These are phyloP conservation scores for Colletotrichum theobromicola DNA, from an alignment of 2,329 filamentous ascomycete species.

Conservation along the genomic window DNA sequence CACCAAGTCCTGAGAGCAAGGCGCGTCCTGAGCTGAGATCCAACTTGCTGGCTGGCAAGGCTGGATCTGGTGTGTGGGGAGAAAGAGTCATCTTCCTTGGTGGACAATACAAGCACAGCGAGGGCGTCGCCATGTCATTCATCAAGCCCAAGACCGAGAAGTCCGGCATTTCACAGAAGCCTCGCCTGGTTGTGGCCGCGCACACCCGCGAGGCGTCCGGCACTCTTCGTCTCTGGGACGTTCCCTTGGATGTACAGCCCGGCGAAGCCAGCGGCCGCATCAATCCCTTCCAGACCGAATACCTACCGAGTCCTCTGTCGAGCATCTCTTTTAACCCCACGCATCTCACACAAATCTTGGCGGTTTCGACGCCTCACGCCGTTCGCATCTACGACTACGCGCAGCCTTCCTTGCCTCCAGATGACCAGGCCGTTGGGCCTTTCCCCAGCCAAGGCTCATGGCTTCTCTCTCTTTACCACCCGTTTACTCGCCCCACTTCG, in stretches of 20 bases:
- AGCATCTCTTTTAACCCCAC: constrained; percentile 67
- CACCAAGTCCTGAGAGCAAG: constrained; percentile 66
- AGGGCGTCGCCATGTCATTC: constrained; percentile 61
- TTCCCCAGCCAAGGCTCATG: constrained; percentile 66
- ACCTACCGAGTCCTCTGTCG: constrained; percentile 57
- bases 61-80: constrained; percentile 68
- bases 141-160: constrained; percentile 42
- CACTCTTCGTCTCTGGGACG: constrained; percentile 62
- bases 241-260: constrained; percentile 51
- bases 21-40: constrained; percentile 56
- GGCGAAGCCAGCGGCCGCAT: constrained; percentile 29
- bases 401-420: constrained; percentile 54
- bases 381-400: constrained; percentile 69
- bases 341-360: constrained; percentile 62
- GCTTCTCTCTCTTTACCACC: constrained; percentile 66
- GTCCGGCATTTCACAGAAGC: constrained; percentile 14
- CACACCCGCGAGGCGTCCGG: constrained; percentile 66
- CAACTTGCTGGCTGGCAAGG: constrained; percentile 56
- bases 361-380: constrained; percentile 59
- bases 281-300: constrained; percentile 66
- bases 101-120: constrained; percentile 57
- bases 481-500: constrained; percentile 54
- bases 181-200: constrained; percentile 62
- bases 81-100: constrained; percentile 60
- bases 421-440: constrained; percentile 54